These are phyloP conservation scores for Diaporthe vaccinii DNA, from an alignment of 2,329 filamentous ascomycete species.

Conservation along the genomic window DNA sequence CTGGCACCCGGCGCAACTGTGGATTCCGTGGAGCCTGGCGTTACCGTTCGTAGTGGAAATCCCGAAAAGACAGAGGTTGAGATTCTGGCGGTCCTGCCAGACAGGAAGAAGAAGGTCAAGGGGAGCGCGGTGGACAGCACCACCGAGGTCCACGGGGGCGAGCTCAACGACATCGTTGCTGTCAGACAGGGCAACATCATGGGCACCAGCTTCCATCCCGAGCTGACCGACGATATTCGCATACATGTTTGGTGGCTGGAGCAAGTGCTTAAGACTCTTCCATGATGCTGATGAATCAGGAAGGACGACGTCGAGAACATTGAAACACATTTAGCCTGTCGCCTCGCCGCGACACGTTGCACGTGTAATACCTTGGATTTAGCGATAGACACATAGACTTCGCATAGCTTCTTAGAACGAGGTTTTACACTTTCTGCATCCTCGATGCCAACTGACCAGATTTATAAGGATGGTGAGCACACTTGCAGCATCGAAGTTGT, in stretches of 20 bases:
- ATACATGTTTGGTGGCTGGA: conserved; percentile 96
- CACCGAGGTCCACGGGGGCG: conserved; percentile 50
- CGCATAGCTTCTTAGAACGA: not conserved
- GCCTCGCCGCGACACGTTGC: not conserved
- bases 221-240: conserved; percentile 87
- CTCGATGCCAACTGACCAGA: no score
- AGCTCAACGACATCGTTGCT: conserved; percentile 83
- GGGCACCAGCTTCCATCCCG: conserved; percentile 95
- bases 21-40: conserved; percentile 55
- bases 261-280: conserved; percentile 67
- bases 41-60: conserved; percentile 47
- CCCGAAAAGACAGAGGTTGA: conserved; percentile 54
- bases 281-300: not conserved
- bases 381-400: conserved; percentile 18
- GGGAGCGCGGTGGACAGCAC: conserved; percentile 52
- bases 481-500: not conserved
- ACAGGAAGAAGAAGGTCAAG: conserved; percentile 51
- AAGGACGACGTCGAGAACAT: not conserved
- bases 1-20: conserved; percentile 53
- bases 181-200: conserved; percentile 93
- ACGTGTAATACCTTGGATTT: not conserved
- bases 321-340: not conserved
- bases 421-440: not conserved
- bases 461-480: not conserved
- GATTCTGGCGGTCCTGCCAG: conserved; percentile 65